Conservation (phyloP, 2,329 filamentous ascomycete species). For the Pseudocercospora macadamiae region DNA sequence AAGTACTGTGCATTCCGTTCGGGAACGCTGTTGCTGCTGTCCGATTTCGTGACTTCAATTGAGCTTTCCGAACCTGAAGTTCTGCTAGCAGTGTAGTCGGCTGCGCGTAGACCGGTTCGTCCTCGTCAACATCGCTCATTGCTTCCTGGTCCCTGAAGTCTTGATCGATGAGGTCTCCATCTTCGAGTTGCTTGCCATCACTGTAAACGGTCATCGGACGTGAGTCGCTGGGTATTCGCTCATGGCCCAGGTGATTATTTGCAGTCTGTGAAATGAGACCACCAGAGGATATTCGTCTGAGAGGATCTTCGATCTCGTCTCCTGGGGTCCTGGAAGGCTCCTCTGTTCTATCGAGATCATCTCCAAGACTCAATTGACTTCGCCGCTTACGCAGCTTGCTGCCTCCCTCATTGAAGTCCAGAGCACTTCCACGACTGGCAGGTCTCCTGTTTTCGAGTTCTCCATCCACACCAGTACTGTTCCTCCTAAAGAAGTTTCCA, state of each 20-base stretch:
- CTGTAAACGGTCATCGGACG: constrained; percentile 18
- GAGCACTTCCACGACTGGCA: constrained; percentile 35
- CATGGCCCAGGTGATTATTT: constrained; percentile 35
- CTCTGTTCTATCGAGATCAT: constrained; percentile 26
- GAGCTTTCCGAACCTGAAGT: constrained; percentile 84
- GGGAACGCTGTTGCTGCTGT: constrained; percentile 66
- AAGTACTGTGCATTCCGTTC: constrained; percentile 84
- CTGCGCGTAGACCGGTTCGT: constrained; percentile 64
- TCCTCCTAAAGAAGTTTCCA: constrained; percentile 37
- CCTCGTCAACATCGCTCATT: constrained; percentile 43
- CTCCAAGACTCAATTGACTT: constrained; percentile 38
- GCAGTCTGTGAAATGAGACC: constrained; percentile 32
- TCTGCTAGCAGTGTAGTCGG: constrained; percentile 93
- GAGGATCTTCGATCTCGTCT: constrained; percentile 21
- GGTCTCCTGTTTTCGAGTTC: constrained; percentile 34
- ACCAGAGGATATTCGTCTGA: constrained; percentile 19
- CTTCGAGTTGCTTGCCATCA: constrained; percentile 25
- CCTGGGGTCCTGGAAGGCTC: constrained; percentile 21
- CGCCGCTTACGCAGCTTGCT: constrained; percentile 39
- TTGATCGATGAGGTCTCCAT: constrained; percentile 45
- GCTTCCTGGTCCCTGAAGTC: constrained; percentile 52
- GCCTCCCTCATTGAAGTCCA: constrained; percentile 35
- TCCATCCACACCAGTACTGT: constrained; percentile 41
- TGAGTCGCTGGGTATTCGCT: constrained; percentile 32
- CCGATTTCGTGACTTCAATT: constrained; percentile 78